Evolutionary conservation across 2,329 filamentous ascomycete species (phyloP), one percentile per base, ranked within the genome.

Genomic region (Venturia pyrina): DNA sequence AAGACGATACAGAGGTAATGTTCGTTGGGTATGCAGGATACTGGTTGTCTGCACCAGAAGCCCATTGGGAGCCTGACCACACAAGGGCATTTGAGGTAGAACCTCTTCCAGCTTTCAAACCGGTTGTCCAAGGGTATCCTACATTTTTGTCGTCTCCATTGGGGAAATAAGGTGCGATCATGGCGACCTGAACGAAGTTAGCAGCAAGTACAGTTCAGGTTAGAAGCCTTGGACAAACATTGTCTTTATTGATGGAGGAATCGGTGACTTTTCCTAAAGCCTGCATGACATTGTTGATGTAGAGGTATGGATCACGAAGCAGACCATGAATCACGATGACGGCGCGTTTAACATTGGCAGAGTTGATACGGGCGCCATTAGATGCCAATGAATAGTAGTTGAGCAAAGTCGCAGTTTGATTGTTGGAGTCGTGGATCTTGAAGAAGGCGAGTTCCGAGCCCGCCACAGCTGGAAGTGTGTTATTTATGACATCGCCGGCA

Each of bases 161-260:
- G 46, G 66, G 24, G n/a, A 67, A 67, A 50, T 67, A 66, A n/a
- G 66, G 66, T 13, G 63, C 63, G 11, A 67, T n/a, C 5, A 67
- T 60, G 6, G 46, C 59, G 7, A 67, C 64, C 21, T 57, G 63
- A 13, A 63, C 59, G 8, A 53, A 53, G 48, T 44, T 48, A 32
- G 63, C 21, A 5, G 48, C 10, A 15, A 24, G 48, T 21, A 53
- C 21, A 32, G n/a, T 1, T 11, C 10, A 15, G 21, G 13, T 5
- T 5, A 17, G 10, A 15, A 53, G 21, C 8, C 1, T 28, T 15
- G 8, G 11, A 28, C 57, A 21, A 50, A 63, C 15, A 61, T 48
- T 44, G 59, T 43, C 59, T 37, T 48, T 50, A 19, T 46, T 40
- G 11, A 65, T 48, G 43, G 13, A 11, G 17, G 21, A 7, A 34